Evolutionary conservation across 192 early-diverging fungal genomes (phyloP), one percentile per base, ranked within the genome.

Genomic region (Coemansia asiatica): DNA sequence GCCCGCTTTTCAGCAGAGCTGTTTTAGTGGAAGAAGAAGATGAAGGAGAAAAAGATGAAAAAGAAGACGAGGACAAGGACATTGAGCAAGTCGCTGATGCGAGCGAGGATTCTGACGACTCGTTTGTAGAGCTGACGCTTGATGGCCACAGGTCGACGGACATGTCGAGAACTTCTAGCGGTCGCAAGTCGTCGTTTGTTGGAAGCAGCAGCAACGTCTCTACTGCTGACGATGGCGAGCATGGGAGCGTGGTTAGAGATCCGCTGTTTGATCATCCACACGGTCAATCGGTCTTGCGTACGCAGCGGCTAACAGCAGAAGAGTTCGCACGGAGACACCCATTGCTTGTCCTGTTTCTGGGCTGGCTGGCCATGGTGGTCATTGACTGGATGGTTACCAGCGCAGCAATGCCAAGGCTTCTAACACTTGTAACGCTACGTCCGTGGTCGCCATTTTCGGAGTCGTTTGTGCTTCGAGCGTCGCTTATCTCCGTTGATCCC

Each of bases 341-440:
- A 62, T 60, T 76, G 26, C 7, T 61, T 2, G 61, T 36, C 29
- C 69, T 76, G 22, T 6, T 71, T 46, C 38, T 59, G 3, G 72
- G 56, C 3, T 80, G 78, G 78, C 18, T 58, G 31, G 27, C 38
- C 19, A 46, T 80, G 61, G 65, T 68, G 36, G 22, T 35, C 4
- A 25, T 56, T 1, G 78, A 80, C 69, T 80, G 78, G 72, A 16
- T 65, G 0, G 29, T 80, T 25, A 71, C 78, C 22, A 74, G 66
- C 66, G 35, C 57, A 0, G 57, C 55, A 8, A 57, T 63, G 36
- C 78, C 78, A 5, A 67, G 51, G 31, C 48, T 66, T 7, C 49
- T 80, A 35, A 36, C 66, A n/a, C 40, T 61, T 31, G 16, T 66
- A 26, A 71, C 78, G 8, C 50, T 33, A 28, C 56, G 51, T 8